Percentiles rank a stretch among this genome's conserved stretches.
Conservation (phyloP, 768 basidiomycete species). For the Lentinula aciculospora region DNA sequence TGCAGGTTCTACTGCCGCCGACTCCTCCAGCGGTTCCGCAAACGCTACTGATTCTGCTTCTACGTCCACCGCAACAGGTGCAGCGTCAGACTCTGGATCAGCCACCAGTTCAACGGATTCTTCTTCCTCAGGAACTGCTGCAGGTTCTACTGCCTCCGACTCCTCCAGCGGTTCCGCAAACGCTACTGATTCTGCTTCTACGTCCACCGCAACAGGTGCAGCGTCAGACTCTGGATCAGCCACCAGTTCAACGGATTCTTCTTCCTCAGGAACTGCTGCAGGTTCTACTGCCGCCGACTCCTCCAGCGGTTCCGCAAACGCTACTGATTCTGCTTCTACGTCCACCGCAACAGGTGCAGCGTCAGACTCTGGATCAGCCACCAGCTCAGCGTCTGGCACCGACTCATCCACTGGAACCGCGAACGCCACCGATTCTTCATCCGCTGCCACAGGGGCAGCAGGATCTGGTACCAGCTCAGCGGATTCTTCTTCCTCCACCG, state of each 20-base stretch:
- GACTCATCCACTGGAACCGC: background rate
- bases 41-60: background rate
- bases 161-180: background rate
- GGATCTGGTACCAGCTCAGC: background rate
- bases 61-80: background rate
- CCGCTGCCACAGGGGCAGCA: background rate
- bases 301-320: background rate
- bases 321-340: background rate
- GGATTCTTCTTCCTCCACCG: too few species aligned
- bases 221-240: background rate
- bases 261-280: background rate
- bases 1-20: background rate
- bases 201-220: background rate
- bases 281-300: too few species aligned
- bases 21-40: background rate
- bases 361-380: background rate
- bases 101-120: background rate
- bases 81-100: background rate
- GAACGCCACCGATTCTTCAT: background rate
- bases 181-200: background rate
- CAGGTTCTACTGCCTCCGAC: background rate
- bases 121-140: background rate
- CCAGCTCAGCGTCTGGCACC: background rate
- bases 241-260: background rate
- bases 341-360: background rate